Evolutionary conservation across 306 rosid genomes (phyloP).

Genomic region (Alnus rubra): DNA sequence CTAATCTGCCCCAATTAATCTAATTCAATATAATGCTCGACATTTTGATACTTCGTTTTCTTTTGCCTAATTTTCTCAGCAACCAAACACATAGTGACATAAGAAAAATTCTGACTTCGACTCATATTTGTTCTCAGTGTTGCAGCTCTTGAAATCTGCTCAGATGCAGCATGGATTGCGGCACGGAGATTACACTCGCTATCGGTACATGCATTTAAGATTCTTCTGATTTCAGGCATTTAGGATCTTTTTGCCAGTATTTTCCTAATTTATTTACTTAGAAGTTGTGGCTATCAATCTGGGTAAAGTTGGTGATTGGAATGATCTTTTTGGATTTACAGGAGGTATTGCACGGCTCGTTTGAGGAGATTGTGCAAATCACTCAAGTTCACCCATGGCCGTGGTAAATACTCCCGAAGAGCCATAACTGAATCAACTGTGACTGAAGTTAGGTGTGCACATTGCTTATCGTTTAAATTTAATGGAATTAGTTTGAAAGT

Average conservation of each 20-base stretch:
- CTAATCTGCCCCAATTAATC: background rate
- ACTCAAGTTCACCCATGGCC: slow-evolving; percentile 96
- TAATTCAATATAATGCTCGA: background rate
- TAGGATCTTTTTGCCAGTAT: background rate
- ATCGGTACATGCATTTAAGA: slow-evolving; percentile 50
- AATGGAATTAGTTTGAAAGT: background rate
- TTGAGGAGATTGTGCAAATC: slow-evolving; percentile 92
- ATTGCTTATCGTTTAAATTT: slow-evolving; percentile 2
- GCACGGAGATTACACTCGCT: slow-evolving; percentile 90
- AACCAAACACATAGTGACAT: background rate
- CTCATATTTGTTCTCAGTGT: slow-evolving; percentile 40
- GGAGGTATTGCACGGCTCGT: slow-evolving; percentile 96
- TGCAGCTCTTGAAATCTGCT: slow-evolving; percentile 93
- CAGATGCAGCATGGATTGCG: slow-evolving; percentile 98
- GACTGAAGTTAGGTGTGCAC: slow-evolving; percentile 79
- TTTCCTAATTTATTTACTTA: background rate
- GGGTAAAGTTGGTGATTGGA: slow-evolving; percentile 17
- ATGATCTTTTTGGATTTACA: slow-evolving; percentile 20
- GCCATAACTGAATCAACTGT: slow-evolving; percentile 73
- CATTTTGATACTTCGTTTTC: background rate
- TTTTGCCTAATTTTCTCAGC: background rate
- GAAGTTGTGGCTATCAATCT: background rate
- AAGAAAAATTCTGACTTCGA: slow-evolving; percentile 1
- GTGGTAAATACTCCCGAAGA: slow-evolving; percentile 76
- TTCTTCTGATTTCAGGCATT: background rate